Conservation (phyloP, 306 rosid genomes). For the Castanea mollissima region DNA sequence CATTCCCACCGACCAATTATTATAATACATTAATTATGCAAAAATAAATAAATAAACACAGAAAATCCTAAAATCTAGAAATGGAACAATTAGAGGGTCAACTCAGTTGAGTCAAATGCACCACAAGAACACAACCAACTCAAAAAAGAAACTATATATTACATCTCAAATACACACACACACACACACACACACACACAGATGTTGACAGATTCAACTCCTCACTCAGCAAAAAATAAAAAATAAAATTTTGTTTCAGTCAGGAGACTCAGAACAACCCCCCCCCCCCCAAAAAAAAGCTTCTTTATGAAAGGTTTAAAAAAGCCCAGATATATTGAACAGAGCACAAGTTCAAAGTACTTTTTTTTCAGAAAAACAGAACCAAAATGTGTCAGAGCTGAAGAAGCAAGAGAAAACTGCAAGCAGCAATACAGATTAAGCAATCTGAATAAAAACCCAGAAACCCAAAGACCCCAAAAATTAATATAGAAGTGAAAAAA, state of each 20-base stretch:
- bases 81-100: not conserved
- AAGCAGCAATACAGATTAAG: not conserved
- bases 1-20: conserved; percentile 34
- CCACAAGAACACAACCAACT: too few species aligned
- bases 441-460: conserved; percentile 3
- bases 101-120: too few species aligned
- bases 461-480: not conserved
- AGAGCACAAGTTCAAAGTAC: not conserved
- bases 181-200: too few species aligned
- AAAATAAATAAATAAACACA: not conserved
- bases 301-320: not conserved
- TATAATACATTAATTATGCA: not conserved
- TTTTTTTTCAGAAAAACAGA: not conserved
- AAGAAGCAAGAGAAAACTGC: not conserved
- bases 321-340: not conserved
- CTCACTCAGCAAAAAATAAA: too few species aligned
- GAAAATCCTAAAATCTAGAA: not conserved
- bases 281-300: not conserved
- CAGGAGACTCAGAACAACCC: too few species aligned
- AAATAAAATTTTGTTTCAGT: too few species aligned
- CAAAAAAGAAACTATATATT: too few species aligned
- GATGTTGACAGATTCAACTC: too few species aligned
- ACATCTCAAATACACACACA: too few species aligned
- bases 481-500: not conserved
- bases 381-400: not conserved